A percentile compares a stretch with the other conserved stretches of the same genome.
These are phyloP conservation scores for Neotropicomus parvogracilis DNA, from an alignment of 1,284 basidiomycete genomes.

Conservation along the genomic window DNA sequence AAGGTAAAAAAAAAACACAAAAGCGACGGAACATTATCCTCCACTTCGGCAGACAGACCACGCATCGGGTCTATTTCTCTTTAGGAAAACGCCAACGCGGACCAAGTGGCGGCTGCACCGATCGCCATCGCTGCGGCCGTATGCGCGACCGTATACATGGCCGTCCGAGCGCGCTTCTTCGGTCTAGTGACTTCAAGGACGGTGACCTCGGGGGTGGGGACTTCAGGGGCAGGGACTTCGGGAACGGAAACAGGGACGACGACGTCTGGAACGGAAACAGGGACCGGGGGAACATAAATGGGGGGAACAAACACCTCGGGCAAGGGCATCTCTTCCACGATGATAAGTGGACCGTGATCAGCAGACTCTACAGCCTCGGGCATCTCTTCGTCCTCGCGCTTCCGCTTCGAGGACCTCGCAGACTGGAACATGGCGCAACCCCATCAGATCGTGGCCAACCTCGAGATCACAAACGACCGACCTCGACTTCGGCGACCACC, in stretches of 20 bases:
- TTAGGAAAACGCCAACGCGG: conserved; percentile 61
- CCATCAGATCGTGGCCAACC: conserved; percentile 8
- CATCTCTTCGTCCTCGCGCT: conserved; percentile 22
- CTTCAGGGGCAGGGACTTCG: neutral
- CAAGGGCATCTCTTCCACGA: neutral
- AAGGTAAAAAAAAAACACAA: neutral
- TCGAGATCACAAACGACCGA: conserved; percentile 8
- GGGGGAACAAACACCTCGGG: conserved; percentile 9
- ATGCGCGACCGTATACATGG: conserved; percentile 44
- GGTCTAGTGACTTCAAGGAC: conserved; percentile 25
- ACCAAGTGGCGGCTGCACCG: conserved; percentile 66
- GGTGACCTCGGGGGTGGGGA: neutral
- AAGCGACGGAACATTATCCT: neutral
- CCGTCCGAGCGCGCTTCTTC: conserved; percentile 44
- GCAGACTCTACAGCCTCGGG: neutral
- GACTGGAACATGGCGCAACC: conserved; percentile 17
- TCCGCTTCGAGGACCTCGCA: conserved; percentile 25
- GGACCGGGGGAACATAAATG: neutral
- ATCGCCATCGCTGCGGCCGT: conserved; percentile 57
- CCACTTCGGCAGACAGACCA: neutral
- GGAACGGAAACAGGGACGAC: neutral
- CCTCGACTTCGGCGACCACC: conserved; percentile 22
- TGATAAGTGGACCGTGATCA: neutral
- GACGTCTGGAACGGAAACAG: neutral
- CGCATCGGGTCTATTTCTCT: neutral